Conservation (phyloP, 108 stramenopile genomes). For the Seminavis robusta region DNA sequence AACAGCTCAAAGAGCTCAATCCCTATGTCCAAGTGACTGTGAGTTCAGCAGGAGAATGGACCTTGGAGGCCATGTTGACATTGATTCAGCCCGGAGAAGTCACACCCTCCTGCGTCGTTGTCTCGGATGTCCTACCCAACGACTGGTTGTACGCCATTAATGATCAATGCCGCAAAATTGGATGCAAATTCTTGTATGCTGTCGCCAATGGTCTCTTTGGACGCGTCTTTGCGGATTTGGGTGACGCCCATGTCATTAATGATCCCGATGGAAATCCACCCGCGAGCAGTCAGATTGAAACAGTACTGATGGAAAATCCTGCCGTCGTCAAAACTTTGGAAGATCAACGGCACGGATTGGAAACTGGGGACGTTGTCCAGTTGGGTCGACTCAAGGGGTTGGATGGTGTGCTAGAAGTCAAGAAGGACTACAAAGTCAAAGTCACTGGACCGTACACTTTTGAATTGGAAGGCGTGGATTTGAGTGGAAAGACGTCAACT, state of each 20-base stretch:
- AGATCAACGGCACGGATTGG: conserved; percentile 95
- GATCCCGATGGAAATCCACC: conserved; percentile 95
- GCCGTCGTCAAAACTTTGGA: conserved; percentile 94
- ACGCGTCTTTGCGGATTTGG: conserved; percentile 96
- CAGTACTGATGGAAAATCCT: conserved; percentile 70
- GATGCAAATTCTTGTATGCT: conserved; percentile 76
- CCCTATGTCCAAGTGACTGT: conserved; percentile 79
- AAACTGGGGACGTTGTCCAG: conserved; percentile 90
- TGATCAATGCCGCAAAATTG: conserved; percentile 64
- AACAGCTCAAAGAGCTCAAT: conserved; percentile 77
- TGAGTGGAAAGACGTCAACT: conserved; percentile 20
- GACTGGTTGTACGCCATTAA: conserved; percentile 60
- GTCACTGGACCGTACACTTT: conserved; percentile 93
- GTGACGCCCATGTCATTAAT: conserved; percentile 74
- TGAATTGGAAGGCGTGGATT: conserved; percentile 72
- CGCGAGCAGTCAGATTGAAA: conserved; percentile 83
- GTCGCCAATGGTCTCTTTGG: conserved; percentile 85
- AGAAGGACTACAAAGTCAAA: conserved; percentile 65
- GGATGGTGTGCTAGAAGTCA: conserved; percentile 51
- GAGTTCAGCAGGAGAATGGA: conserved; percentile 38
- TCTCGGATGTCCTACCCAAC: conserved; percentile 73
- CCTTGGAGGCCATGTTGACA: conserved; percentile 41
- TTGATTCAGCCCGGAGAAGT: conserved; percentile 50
- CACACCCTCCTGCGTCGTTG: conserved; percentile 48
- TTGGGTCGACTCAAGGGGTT: conserved; percentile 88